A percentile compares a stretch with the other conserved stretches of the same genome.
These are phyloP conservation scores for Plasmodium relictum DNA, from an alignment of 169 alveolate species.

Conservation along the genomic window DNA sequence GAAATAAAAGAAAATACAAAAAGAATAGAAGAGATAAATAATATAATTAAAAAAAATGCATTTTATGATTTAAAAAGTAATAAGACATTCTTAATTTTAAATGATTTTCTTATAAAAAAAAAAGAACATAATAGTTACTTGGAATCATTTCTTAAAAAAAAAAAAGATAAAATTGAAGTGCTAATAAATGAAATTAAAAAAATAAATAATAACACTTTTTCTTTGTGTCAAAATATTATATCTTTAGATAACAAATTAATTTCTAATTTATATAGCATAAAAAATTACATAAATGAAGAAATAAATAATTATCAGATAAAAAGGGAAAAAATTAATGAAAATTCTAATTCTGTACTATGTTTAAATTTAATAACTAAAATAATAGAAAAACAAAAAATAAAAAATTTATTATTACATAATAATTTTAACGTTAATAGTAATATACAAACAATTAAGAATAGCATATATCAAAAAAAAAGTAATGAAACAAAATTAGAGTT, in stretches of 20 bases:
- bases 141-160: conserved; percentile 26
- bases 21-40: conserved; percentile 21
- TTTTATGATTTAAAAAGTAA: conserved; percentile 30
- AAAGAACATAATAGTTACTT: conserved; percentile 29
- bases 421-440: background rate
- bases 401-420: background rate
- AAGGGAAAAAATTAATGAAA: conserved; percentile 6
- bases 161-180: conserved; percentile 11
- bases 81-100: conserved; percentile 22
- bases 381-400: conserved; percentile 43
- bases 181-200: conserved; percentile 29
- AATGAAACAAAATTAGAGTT: conserved; percentile 28
- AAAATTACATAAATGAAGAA: conserved; percentile 18
- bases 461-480: background rate
- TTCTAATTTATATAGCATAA: conserved; percentile 17
- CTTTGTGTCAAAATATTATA: conserved; percentile 2
- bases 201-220: conserved; percentile 10
- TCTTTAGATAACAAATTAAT: conserved; percentile 24
- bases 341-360: background rate
- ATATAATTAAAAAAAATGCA: background rate
- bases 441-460: conserved; percentile 9
- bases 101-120: conserved; percentile 44
- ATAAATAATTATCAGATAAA: background rate
- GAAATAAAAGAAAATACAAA: conserved; percentile 31
- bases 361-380: conserved; percentile 40